Evolutionary conservation across 2,329 filamentous ascomycete species (phyloP), one percentile per base, ranked within the genome.

Genomic region (Cercospora sp.): DNA sequence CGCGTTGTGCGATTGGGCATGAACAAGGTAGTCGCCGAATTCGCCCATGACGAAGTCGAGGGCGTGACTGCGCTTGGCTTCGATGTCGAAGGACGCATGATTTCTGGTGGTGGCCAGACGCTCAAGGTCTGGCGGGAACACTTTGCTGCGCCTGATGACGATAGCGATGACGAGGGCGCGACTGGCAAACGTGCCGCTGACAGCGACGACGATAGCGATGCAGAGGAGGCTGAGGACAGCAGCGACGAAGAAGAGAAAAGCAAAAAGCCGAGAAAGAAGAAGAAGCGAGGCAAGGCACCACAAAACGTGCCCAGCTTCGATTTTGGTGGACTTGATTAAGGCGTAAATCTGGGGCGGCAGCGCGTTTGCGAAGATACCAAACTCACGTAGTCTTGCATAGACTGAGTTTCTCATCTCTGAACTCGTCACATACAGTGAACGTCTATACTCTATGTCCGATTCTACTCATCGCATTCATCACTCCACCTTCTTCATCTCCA

Each of bases 71-170:
- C 87, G 0, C 80, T 99, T 0, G 91, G 86, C 1, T 97, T 98
- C 71, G 95, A 98, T 80, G 90, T 91, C 61, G 88, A 90, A 62
- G 92, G 93, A 57, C 86, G 95, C 57, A 88, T 99, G 84, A 93
- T 99, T 73, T 96, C 90, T 75, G 94, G 93, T 10, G 95, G 95
- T 64, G 95, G 95, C 0, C 87, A 86, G 73, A 89, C 89, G 0
- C 87, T 99, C 71, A 97, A 97, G 80, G 89, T 98, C 1, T 99
- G 95, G 95, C 88, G 89, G 69, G 88, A 95, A 77, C 87, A 90
- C 69, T 83, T 86, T n/a, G 83, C 83, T 66, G 78, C 84, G 2
- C 84, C 86, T 24, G 83, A 84, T 0, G 85, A 86, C 0, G 85
- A 84, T 1, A 84, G 83, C 0, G 84, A 81, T 26, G 80, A 73